Evolutionary conservation across 305 asterid genomes (phyloP).

Genomic region (Fraxinus platypoda): DNA sequence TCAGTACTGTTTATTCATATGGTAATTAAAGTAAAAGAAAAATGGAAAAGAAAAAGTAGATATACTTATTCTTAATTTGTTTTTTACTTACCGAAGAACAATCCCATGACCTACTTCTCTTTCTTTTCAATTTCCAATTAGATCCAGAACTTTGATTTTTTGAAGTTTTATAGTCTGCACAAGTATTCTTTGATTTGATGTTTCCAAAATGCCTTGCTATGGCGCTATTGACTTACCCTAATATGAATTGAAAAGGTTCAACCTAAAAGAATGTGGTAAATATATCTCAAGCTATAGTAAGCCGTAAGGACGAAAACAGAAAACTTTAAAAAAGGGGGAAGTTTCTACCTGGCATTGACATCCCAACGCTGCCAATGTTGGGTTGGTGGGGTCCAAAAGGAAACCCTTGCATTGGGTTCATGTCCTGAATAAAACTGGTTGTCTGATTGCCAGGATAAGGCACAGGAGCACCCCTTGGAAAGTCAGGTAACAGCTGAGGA

Average conservation of each 20-base stretch:
- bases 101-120: not conserved
- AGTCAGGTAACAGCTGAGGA: conserved; percentile 49
- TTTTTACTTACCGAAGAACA: not conserved
- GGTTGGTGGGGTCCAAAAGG: conserved; percentile 59
- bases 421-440: conserved; percentile 48
- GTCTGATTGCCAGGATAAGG: conserved; percentile 57
- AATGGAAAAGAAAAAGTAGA: not conserved
- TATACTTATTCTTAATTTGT: not conserved
- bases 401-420: conserved; percentile 60
- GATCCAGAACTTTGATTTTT: not conserved
- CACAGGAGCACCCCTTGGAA: conserved; percentile 49
- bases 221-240: not conserved
- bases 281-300: conserved; percentile 1
- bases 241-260: not conserved
- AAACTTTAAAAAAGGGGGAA: not conserved
- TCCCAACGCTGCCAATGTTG: conserved; percentile 48
- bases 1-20: not conserved
- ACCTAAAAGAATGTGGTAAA: not conserved
- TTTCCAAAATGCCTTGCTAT: not conserved
- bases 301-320: not conserved
- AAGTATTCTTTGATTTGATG: not conserved
- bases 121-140: not conserved
- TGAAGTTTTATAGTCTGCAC: not conserved
- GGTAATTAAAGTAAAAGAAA: not conserved
- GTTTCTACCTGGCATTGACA: conserved; percentile 62